Base-by-base conservation (phyloP, 257 asterid genomes). In the Forsythia viridissima region DNA sequence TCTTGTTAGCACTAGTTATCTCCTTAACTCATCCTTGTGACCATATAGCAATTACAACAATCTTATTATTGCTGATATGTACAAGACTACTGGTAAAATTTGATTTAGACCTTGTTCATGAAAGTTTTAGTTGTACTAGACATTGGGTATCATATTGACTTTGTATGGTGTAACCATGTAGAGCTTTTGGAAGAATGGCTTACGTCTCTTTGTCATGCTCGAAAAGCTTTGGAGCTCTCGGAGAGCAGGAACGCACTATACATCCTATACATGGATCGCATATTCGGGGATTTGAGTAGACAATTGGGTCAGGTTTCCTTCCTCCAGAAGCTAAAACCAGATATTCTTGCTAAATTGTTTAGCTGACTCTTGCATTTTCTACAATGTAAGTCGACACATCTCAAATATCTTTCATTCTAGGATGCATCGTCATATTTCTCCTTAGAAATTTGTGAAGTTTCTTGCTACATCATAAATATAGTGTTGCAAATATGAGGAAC, bases 111-210 rank as follows among this genome's bases (percentile, higher is more conserved):
- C 41, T 40, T 70, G n/a, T 39, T 70, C 51, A 40, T 68, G 16
- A 30, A 6, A 55, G 72, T 78, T 40, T 40, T 30, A 43, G 71
- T 59, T 70, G 20, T 46, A 65, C 63, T 6, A 4, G 3, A 21
- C 36, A 81, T 13, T 65, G 30, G 21, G 40, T 9, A 46, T 43
- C 61, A 72, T 36, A 48, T 16, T 61, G 55, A 73, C 10, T 70
- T 76, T 30, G 48, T 61, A 20, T 77, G 42, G 43, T 70, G 68
- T 24, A 10, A 44, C 73, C 46, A 34, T 82, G 82, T 76, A 96
- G 99, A 80, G 86, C 89, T 86, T 82, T 85, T 91, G 52, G 98
- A 92, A 88, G 96, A 91, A 34, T 93, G 99, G 98, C 78, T 92
- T 79, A 41, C 86, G 42, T 93, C 97, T 34, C 70, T 93, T 72